A percentile compares a stretch with the other conserved stretches of the same genome.
Conservation (phyloP, 345 rosid species). For the Clausena lansium region DNA sequence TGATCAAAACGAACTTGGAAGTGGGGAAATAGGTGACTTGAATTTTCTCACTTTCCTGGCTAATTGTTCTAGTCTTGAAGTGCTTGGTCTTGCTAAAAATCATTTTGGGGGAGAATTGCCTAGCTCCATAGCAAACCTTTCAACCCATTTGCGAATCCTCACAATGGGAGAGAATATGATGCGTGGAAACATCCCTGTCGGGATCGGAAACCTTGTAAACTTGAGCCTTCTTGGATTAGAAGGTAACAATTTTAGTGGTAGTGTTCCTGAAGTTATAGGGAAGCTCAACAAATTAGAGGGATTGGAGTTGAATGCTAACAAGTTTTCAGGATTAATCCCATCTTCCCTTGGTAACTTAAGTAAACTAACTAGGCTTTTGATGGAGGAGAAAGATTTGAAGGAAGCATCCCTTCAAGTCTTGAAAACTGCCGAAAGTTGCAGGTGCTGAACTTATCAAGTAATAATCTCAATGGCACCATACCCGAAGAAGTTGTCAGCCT, state of each 20-base stretch:
- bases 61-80: conserved; percentile 24
- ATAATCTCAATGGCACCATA: conserved; percentile 34
- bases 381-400: conserved; percentile 25
- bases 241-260: conserved; percentile 4
- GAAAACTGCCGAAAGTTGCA: conserved; percentile 23
- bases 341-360: conserved; percentile 29
- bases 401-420: conserved; percentile 31
- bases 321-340: conserved; percentile 23
- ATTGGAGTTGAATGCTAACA: not conserved
- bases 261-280: conserved; percentile 16
- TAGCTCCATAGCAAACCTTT: conserved; percentile 20
- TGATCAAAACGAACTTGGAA: conserved; percentile 25
- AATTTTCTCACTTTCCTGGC: conserved; percentile 25
- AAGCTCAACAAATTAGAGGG: conserved; percentile 14
- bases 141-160: not conserved
- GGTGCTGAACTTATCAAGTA: conserved; percentile 24
- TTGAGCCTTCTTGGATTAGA: not conserved
- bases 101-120: conserved; percentile 31
- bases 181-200: conserved; percentile 20
- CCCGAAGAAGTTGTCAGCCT: conserved; percentile 27
- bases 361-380: not conserved
- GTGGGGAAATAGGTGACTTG: conserved; percentile 16
- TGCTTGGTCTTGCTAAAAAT: conserved; percentile 15
- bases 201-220: conserved; percentile 18
- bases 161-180: conserved; percentile 3